These are phyloP conservation scores for Gyromitra esculenta DNA, from an alignment of 2,329 filamentous ascomycete species.

Conservation along the genomic window DNA sequence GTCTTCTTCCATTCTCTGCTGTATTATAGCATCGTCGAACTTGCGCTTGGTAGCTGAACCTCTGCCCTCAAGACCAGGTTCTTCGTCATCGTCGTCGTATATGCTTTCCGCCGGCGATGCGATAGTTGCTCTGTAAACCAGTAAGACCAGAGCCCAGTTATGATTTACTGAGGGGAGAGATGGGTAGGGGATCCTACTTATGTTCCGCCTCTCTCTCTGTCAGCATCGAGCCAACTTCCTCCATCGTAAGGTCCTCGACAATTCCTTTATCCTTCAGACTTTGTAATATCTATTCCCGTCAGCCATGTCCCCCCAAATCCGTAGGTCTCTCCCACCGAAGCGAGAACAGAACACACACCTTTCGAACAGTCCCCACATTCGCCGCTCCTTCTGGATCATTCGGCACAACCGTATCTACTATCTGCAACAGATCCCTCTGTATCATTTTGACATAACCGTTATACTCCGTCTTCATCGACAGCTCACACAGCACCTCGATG, in stretches of 20 bases:
- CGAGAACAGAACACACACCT: conserved; percentile 66
- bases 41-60: conserved; percentile 62
- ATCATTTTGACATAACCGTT: conserved; percentile 91
- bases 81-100: conserved; percentile 52
- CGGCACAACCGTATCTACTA: conserved; percentile 91
- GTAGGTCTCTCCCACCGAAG: conserved; percentile 28
- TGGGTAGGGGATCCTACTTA: conserved; percentile 38
- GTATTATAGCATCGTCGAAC: conserved; percentile 86
- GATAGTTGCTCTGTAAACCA: conserved; percentile 54
- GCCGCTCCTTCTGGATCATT: conserved; percentile 86
- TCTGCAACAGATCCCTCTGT: conserved; percentile 87
- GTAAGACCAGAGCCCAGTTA: conserved; percentile 49
- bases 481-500: conserved; percentile 91
- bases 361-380: conserved; percentile 91
- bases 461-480: conserved; percentile 79
- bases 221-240: conserved; percentile 43
- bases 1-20: conserved; percentile 97
- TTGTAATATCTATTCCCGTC: conserved; percentile 63
- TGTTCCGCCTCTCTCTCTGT: conserved; percentile 55
- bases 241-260: conserved; percentile 37
- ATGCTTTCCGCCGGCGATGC: conserved; percentile 48
- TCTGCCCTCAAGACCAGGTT: conserved; percentile 56
- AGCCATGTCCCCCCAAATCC: conserved; percentile 3
- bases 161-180: not conserved
- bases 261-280: conserved; percentile 50